A percentile compares a stretch with the other conserved stretches of the same genome.
phyloP scores from a whole-genome alignment of 371 early-diverging fungal genomes.

The Apophysomyces variabilis region DNA sequence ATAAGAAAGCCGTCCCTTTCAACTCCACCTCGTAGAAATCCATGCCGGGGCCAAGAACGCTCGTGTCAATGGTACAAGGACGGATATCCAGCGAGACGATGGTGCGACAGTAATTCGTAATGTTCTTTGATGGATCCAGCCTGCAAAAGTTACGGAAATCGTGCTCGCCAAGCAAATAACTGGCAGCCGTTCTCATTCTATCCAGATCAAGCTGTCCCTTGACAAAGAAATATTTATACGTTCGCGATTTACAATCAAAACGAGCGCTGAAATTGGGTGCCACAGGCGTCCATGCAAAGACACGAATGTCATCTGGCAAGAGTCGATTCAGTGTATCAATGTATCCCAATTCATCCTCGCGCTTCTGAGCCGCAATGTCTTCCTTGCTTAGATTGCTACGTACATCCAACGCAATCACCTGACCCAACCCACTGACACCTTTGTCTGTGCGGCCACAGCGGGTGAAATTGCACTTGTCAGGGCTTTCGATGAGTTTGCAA shows the following conservation, averaged over 20 bases:
- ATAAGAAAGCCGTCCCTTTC: constrained; percentile 89
- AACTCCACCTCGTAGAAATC: constrained; percentile 73
- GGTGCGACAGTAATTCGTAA: constrained; percentile 73
- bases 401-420: constrained; percentile 86
- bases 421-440: constrained; percentile 93
- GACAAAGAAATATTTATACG: constrained; percentile 94
- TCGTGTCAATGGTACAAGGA: constrained; percentile 37
- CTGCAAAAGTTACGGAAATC: constrained; percentile 97
- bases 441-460: constrained; percentile 96
- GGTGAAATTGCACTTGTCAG: constrained; percentile 66
- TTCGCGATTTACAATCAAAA: constrained; percentile 84
- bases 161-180: constrained; percentile 77
- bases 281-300: constrained; percentile 93
- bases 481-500: constrained; percentile 72
- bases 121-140: constrained; percentile 84
- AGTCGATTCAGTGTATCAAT: constrained; percentile 82
- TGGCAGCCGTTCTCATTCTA: constrained; percentile 78
- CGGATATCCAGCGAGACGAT: constrained; percentile 72
- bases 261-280: constrained; percentile 82
- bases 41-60: constrained; percentile 22
- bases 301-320: constrained; percentile 89
- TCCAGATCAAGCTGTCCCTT: constrained; percentile 65
- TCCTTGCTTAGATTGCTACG: constrained; percentile 51
- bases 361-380: constrained; percentile 1
- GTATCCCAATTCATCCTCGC: constrained; percentile 73